Evolutionary conservation across 1,284 basidiomycete genomes (phyloP), one percentile per base, ranked within the genome.

Genomic region (Coniophora puteana): DNA sequence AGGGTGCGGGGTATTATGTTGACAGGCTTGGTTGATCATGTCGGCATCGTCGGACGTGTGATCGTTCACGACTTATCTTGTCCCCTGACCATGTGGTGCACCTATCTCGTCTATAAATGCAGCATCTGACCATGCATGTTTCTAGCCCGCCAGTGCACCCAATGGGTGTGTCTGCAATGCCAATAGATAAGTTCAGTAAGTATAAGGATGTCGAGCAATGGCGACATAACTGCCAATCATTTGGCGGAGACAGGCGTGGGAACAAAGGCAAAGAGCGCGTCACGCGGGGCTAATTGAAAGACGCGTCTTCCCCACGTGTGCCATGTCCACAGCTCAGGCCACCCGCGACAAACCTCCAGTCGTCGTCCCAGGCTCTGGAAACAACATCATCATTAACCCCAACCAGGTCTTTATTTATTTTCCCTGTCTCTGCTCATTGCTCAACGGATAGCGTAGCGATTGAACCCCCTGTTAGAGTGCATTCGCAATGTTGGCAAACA

Each of bases 401-500:
- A 57, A 57, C 43, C 57, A 60, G 44, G 52, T 51, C 6, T 36
- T 49, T 36, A n/a, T n/a, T n/a, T n/a, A n/a, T n/a, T n/a, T 25
- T 16, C 3, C 6, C 17, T 48, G 32, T 38, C 13, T 21, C 8
- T 5, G 12, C 4, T 8, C 0, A 13, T 37, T 29, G 5, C 22
- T 34, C 32, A 47, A 37, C 21, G 40, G 38, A n/a, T 27, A 12
- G 11, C 31, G 23, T 54, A 96, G 87, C 74, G 92, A 50, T 80
- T 89, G 13, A 99, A 99, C 54, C 91, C 92, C 0, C 67, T 98
- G 7, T 74, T 98, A 7, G 80, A 87, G 47, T 77, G 78, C 47
- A 88, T 99, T 40, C 78, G 84, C 46, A 90, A 91, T 62, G 85
- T 97, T 1, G 82, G 88, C 0, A 95, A 94, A 67, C 94, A 99